Conservation (phyloP, 148 eudicot species). For the Talinum fruticosum region DNA sequence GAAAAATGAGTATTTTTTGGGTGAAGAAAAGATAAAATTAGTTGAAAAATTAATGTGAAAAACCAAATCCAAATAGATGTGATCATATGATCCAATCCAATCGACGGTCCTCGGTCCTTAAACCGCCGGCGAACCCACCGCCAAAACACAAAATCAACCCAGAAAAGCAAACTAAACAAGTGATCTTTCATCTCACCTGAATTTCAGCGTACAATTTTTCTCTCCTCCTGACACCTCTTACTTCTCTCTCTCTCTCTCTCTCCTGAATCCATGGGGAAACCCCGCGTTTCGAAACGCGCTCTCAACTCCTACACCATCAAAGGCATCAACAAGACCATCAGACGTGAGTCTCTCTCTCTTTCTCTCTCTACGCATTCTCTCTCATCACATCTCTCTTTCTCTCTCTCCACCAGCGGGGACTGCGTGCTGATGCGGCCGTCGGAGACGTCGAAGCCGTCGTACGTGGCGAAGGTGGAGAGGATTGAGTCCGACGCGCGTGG, state of each 20-base stretch:
- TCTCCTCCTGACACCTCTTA: slow-evolving; percentile 16
- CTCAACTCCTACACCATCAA: slow-evolving; percentile 65
- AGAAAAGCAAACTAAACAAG: no score
- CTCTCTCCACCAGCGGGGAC: slow-evolving; percentile 36
- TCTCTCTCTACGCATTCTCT: background rate
- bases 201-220: slow-evolving; percentile 2
- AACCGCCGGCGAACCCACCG: background rate
- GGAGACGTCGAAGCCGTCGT: slow-evolving; percentile 59
- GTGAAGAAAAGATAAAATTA: background rate
- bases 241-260: background rate
- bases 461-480: slow-evolving; percentile 68
- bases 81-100: no score
- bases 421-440: slow-evolving; percentile 74
- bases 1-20: background rate
- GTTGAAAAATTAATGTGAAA: background rate
- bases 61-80: background rate
- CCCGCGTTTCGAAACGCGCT: slow-evolving; percentile 47
- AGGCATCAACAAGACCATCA: slow-evolving; percentile 51
- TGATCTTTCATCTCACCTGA: background rate
- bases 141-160: background rate
- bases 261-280: slow-evolving; percentile 53
- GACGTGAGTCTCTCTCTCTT: slow-evolving; percentile 32
- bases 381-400: background rate
- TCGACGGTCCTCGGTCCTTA: background rate
- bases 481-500: slow-evolving; percentile 56